Evolutionary conservation across 164 flowering plant genomes (phyloP).

Genomic region (Vitis amurensis): DNA sequence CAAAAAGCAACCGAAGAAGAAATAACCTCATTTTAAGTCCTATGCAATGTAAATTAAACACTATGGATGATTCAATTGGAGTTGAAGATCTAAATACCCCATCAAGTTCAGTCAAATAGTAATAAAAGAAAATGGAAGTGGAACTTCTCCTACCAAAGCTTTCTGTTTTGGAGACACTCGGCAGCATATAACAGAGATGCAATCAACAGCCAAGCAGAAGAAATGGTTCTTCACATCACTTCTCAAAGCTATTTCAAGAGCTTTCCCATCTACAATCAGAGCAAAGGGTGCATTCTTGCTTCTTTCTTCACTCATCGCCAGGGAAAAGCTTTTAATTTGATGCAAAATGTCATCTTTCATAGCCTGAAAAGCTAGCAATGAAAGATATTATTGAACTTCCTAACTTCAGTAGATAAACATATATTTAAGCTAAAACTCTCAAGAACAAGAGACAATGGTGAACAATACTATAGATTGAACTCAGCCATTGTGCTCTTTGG

Average conservation of each 20-base stretch:
- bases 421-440: too few species aligned
- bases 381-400: neutral
- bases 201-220: slow-evolving; percentile 50
- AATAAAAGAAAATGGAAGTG: neutral
- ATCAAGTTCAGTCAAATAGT: too few species aligned
- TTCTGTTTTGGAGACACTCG: slow-evolving; percentile 78
- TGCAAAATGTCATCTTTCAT: slow-evolving; percentile 39
- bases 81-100: too few species aligned
- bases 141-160: slow-evolving; percentile 48
- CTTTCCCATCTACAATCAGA: slow-evolving; percentile 61
- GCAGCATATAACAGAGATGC: slow-evolving; percentile 74
- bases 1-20: too few species aligned
- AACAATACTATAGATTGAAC: too few species aligned
- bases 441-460: too few species aligned
- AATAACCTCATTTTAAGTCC: too few species aligned
- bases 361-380: slow-evolving; percentile 39
- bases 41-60: too few species aligned
- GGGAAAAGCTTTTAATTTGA: slow-evolving; percentile 35
- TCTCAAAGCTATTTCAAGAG: slow-evolving; percentile 46
- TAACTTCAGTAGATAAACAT: too few species aligned
- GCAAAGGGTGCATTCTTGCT: slow-evolving; percentile 42
- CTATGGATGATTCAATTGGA: too few species aligned
- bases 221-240: slow-evolving; percentile 49
- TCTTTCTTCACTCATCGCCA: slow-evolving; percentile 19
- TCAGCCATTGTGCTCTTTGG: neutral